Base-by-base conservation (phyloP, 768 basidiomycete genomes). In the Phaffia australis region DNA sequence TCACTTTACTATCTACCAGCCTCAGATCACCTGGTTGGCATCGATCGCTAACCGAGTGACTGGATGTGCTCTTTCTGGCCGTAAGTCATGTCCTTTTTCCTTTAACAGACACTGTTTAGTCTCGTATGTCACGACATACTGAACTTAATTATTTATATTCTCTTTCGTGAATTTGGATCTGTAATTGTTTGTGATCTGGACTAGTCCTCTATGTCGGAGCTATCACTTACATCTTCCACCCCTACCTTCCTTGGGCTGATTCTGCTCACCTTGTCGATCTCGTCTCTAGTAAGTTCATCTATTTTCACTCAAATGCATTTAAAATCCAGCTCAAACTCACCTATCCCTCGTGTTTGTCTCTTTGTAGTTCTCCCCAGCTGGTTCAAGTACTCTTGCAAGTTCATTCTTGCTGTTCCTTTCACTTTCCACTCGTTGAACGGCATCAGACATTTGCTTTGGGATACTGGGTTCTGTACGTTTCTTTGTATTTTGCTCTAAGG, bases 1-100 rank as follows among this genome's bases (percentile, higher is more conserved):
- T 11, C 93, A 97, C 77, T 87, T 91, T 75, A 91, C 91, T 64
- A 98, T 99, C 78, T 99, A 99, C 79, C 87, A 93, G 74, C 88
- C 87, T 1, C 89, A 98, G 78, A 77, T 98, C 56, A 97, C 94
- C 47, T 94, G 89, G 89, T 18, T 88, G 63, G 81, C 78, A 5
- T 95, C 91, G 21, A 90, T 94, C 72, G 84, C 82, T 50, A 86
- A 98, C 78, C 87, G 95, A 75, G 76, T 82, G n/a, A 87, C 91
- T 15, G 95, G 94, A 67, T 82, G 77, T 9, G 88, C 80, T 14
- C 82, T 99, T 58, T 87, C 87, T 68, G 84, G 81, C 59, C 81
- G 89, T 91, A 73, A 67, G 76, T 72, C 15, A 21, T 21, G 19
- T 16, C 14, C 19, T 25, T 32, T 8, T 27, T 21, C 19, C 55